Conservation (phyloP, 805 yeast species). For the Ogataea corticis region DNA sequence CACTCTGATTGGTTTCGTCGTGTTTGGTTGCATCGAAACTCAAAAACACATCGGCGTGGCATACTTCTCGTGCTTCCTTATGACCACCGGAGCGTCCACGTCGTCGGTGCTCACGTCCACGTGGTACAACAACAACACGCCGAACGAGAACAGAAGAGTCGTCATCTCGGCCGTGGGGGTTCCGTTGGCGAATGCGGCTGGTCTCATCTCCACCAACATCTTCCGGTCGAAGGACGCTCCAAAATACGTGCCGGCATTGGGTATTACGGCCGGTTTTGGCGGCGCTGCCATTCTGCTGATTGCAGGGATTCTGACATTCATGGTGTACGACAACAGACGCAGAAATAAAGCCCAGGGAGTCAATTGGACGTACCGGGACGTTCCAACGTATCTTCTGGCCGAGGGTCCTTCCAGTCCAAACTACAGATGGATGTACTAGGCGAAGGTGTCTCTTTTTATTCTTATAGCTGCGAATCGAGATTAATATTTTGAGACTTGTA, state of each 20-base stretch:
- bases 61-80: constrained; percentile 28
- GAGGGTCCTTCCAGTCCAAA: constrained; percentile 46
- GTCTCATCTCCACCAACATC: constrained; percentile 53
- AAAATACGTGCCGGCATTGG: constrained; percentile 50
- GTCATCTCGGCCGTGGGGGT: constrained; percentile 50
- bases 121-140: constrained; percentile 52
- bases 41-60: constrained; percentile 31
- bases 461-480: no score
- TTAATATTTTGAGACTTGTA: no score
- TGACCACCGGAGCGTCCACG: constrained; percentile 51
- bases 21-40: constrained; percentile 46
- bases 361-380: constrained; percentile 38
- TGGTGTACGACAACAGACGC: constrained; percentile 44
- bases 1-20: constrained; percentile 47
- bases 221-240: constrained; percentile 55
- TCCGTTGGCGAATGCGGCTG: constrained; percentile 58
- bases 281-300: constrained; percentile 42
- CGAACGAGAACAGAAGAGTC: constrained; percentile 46
- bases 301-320: constrained; percentile 28
- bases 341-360: constrained; percentile 43
- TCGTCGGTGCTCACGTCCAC: constrained; percentile 51
- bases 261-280: constrained; percentile 47
- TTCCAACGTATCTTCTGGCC: constrained; percentile 42
- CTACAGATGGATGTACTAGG: constrained; percentile 18
- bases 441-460: no score